Percentiles rank a stretch among this genome's conserved stretches.
phyloP scores from a whole-genome alignment of 1,139 yeast species.

The Magnusiomyces tetraspermus region DNA sequence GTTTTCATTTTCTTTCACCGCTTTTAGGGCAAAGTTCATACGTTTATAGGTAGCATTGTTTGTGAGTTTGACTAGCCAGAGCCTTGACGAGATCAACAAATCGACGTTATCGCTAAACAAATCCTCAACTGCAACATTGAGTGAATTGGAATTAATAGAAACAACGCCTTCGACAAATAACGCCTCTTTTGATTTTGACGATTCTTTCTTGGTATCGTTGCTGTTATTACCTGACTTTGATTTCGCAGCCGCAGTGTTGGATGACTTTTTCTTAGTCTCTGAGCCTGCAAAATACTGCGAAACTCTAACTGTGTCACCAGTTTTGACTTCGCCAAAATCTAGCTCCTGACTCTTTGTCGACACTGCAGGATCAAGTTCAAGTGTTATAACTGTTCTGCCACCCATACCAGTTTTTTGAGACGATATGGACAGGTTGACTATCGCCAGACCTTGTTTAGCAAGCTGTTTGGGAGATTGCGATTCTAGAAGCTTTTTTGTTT shows the following conservation, averaged over 20 bases:
- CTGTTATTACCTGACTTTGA: neutral
- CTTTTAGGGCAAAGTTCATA: conserved; percentile 72
- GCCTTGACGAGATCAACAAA: conserved; percentile 23
- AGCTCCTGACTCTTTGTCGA: conserved; percentile 36
- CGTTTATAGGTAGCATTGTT: conserved; percentile 45
- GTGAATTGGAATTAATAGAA: conserved; percentile 38
- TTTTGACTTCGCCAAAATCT: conserved; percentile 50
- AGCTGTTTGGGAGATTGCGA: conserved; percentile 52
- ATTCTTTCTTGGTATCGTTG: conserved; percentile 17
- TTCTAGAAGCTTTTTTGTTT: conserved; percentile 25
- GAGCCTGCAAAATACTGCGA: conserved; percentile 25
- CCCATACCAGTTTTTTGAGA: conserved; percentile 70
- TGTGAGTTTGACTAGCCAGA: conserved; percentile 35
- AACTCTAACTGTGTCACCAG: conserved; percentile 57
- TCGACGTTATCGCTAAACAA: conserved; percentile 31
- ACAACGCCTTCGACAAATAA: conserved; percentile 49
- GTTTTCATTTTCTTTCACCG: conserved; percentile 42
- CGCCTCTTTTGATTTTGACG: neutral
- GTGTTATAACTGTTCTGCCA: conserved; percentile 62
- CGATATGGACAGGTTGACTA: conserved; percentile 51
- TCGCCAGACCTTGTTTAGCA: conserved; percentile 64
- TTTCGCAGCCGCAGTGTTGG: neutral
- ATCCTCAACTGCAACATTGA: conserved; percentile 58
- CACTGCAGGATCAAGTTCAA: conserved; percentile 52
- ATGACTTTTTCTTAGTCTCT: conserved; percentile 17